Evolutionary conservation across 2,329 filamentous ascomycete species (phyloP).

Genomic region (Acarospora socialis): DNA sequence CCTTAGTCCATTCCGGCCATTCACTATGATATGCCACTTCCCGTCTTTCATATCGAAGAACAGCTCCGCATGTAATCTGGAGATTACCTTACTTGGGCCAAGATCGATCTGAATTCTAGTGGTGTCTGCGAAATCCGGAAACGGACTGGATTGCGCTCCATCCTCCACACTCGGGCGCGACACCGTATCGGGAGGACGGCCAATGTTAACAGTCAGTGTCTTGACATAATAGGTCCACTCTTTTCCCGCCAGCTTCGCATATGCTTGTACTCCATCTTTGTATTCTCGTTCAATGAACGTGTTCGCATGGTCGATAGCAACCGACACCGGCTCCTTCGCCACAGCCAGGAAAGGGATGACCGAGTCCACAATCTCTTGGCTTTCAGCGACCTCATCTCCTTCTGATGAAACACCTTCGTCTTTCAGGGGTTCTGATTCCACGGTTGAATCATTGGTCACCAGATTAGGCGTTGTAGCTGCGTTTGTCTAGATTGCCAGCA

Average conservation of each 20-base stretch:
- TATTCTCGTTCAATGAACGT: slow-evolving; percentile 23
- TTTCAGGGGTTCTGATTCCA: slow-evolving; percentile 4
- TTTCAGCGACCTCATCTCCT: slow-evolving; percentile 23
- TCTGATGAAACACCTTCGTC: not conserved
- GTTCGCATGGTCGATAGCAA: slow-evolving; percentile 31
- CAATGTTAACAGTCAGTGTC: slow-evolving; percentile 34
- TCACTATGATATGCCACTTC: slow-evolving; percentile 69
- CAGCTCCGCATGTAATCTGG: slow-evolving; percentile 61
- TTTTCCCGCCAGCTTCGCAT: slow-evolving; percentile 36
- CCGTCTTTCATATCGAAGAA: slow-evolving; percentile 53
- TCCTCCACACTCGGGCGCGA: slow-evolving; percentile 22
- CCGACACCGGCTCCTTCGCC: slow-evolving; percentile 30
- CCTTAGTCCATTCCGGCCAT: slow-evolving; percentile 81
- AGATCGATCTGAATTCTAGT: slow-evolving; percentile 66
- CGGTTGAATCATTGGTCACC: no score
- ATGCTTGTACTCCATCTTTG: slow-evolving; percentile 33
- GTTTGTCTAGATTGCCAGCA: no score
- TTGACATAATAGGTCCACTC: slow-evolving; percentile 40
- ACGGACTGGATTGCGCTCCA: slow-evolving; percentile 34
- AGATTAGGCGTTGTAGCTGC: no score
- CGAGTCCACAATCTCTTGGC: slow-evolving; percentile 32
- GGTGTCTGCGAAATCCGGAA: slow-evolving; percentile 28
- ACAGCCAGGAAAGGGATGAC: slow-evolving; percentile 33
- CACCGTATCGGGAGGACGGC: slow-evolving; percentile 29
- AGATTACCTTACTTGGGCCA: slow-evolving; percentile 69